These are phyloP conservation scores for Xylaria hypoxylon DNA, from an alignment of 2,329 filamentous ascomycete genomes.

Conservation along the genomic window DNA sequence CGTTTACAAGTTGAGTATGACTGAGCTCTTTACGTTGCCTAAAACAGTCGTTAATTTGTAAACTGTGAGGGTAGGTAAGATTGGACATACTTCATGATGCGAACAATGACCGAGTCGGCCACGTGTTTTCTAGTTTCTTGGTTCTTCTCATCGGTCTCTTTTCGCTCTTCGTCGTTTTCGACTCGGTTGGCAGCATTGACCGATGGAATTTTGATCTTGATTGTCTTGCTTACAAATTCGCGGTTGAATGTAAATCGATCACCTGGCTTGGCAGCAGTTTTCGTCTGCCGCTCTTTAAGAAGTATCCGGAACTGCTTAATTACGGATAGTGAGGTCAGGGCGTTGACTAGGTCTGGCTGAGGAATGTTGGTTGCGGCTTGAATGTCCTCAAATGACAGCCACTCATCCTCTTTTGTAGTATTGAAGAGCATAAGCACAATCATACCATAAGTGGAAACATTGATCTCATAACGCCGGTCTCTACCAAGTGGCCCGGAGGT, in stretches of 20 bases:
- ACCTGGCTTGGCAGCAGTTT: slow-evolving; percentile 74
- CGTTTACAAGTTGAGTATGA: slow-evolving; percentile 76
- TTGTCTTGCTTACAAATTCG: slow-evolving; percentile 81
- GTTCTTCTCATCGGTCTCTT: slow-evolving; percentile 80
- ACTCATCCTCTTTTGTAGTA: slow-evolving; percentile 67
- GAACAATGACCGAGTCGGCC: slow-evolving; percentile 80
- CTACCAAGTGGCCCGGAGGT: slow-evolving; percentile 69
- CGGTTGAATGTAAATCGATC: slow-evolving; percentile 88
- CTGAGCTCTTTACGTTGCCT: slow-evolving; percentile 79
- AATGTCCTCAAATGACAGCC: slow-evolving; percentile 78
- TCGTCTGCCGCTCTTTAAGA: slow-evolving; percentile 81
- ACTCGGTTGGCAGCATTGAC: slow-evolving; percentile 86
- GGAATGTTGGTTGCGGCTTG: slow-evolving; percentile 85
- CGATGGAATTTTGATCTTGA: slow-evolving; percentile 90
- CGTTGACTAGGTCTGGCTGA: slow-evolving; percentile 76
- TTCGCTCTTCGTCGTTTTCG: slow-evolving; percentile 76
- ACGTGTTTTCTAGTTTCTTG: slow-evolving; percentile 77
- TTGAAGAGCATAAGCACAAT: slow-evolving; percentile 92
- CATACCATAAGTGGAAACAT: slow-evolving; percentile 93
- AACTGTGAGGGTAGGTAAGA: neutral
- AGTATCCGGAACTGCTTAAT: slow-evolving; percentile 82
- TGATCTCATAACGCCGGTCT: slow-evolving; percentile 86
- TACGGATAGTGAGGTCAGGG: slow-evolving; percentile 83
- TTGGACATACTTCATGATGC: slow-evolving; percentile 82
- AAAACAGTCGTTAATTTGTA: slow-evolving; percentile 25